Percentiles rank a stretch among this genome's conserved stretches.
Conservation (phyloP, 2,329 filamentous ascomycete genomes). For the Aureobasidium sp. region DNA sequence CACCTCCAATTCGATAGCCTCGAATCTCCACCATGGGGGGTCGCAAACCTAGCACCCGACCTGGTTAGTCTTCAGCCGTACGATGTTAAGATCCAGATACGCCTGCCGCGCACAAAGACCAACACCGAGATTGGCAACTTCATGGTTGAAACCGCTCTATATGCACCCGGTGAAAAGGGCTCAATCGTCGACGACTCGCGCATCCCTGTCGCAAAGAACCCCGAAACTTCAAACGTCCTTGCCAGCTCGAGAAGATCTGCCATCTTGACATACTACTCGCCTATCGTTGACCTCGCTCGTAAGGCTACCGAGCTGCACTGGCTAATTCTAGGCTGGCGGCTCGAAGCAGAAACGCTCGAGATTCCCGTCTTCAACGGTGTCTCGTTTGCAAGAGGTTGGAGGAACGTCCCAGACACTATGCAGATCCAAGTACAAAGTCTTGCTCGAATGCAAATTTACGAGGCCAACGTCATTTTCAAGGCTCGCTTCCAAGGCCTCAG, state of each 20-base stretch:
- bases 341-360: slow-evolving; percentile 55
- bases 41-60: slow-evolving; percentile 38
- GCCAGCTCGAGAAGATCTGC: slow-evolving; percentile 60
- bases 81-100: slow-evolving; percentile 68
- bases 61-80: slow-evolving; percentile 70
- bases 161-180: slow-evolving; percentile 27
- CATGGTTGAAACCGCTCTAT: slow-evolving; percentile 76
- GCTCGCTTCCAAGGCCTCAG: slow-evolving; percentile 68
- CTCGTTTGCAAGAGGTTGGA: slow-evolving; percentile 50
- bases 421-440: slow-evolving; percentile 63
- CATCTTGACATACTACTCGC: slow-evolving; percentile 71
- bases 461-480: slow-evolving; percentile 56
- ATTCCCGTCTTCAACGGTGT: slow-evolving; percentile 68
- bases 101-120: slow-evolving; percentile 65
- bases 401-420: slow-evolving; percentile 45
- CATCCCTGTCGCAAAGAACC: not conserved
- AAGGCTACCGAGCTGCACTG: slow-evolving; percentile 58
- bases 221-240: slow-evolving; percentile 17
- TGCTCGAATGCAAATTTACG: slow-evolving; percentile 66
- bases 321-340: slow-evolving; percentile 57
- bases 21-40: slow-evolving; percentile 38
- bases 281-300: slow-evolving; percentile 53
- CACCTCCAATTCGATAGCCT: slow-evolving; percentile 58
- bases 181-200: slow-evolving; percentile 1
- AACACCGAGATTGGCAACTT: slow-evolving; percentile 83